A percentile compares a stretch with the other conserved stretches of the same genome.
Evolutionary conservation across 441 rosid genomes (phyloP).

Genomic region (Pelargonium cotyledonis): DNA sequence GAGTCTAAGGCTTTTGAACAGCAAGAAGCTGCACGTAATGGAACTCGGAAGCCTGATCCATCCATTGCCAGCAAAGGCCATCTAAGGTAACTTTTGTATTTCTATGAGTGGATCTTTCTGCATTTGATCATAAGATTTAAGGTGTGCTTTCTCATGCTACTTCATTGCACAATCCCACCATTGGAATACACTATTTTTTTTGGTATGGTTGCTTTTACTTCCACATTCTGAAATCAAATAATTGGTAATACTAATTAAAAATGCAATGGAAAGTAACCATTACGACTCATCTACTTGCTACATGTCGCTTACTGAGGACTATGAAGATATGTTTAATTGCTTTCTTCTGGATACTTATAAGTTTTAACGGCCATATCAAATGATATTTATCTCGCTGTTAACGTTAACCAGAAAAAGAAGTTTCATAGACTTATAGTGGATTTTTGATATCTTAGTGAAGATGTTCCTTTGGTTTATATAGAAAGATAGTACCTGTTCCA

Average conservation of each 20-base stretch:
- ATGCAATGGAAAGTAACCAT: neutral
- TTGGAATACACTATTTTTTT: too few species aligned
- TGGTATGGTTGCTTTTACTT: too few species aligned
- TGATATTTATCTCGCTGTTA: neutral
- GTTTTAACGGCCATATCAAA: neutral
- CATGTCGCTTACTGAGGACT: neutral
- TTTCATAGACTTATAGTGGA: neutral
- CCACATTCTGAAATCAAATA: neutral
- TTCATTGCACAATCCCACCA: too few species aligned
- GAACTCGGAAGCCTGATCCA: constrained; percentile 78
- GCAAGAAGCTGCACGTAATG: constrained; percentile 84
- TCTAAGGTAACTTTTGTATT: constrained; percentile 40
- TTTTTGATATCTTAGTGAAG: neutral
- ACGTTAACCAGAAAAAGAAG: neutral
- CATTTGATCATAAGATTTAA: neutral
- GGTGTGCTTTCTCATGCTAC: too few species aligned
- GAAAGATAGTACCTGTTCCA: neutral
- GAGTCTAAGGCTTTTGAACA: constrained; percentile 79
- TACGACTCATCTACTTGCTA: too few species aligned
- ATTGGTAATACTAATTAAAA: neutral
- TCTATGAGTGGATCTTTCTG: neutral
- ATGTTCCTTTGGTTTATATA: neutral
- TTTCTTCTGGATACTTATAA: neutral
- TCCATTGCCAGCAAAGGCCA: constrained; percentile 85
- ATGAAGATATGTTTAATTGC: neutral